A percentile compares a stretch with the other conserved stretches of the same genome.
Conservation (phyloP, 495 filamentous ascomycete genomes). For the Hypoxylon perforatum region DNA sequence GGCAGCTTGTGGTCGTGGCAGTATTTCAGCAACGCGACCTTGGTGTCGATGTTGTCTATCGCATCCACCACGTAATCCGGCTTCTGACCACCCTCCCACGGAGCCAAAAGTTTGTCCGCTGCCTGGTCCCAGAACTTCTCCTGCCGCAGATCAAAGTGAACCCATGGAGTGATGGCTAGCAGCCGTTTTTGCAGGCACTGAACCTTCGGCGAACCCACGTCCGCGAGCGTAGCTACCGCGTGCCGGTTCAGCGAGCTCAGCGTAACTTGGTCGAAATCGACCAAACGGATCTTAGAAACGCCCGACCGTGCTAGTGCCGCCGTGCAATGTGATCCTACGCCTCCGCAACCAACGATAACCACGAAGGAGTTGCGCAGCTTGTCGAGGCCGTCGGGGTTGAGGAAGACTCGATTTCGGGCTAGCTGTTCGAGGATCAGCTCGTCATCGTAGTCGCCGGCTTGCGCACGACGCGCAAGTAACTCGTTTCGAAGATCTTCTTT, state of each 20-base stretch:
- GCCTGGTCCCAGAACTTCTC: slow-evolving; percentile 80
- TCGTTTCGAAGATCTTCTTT: slow-evolving; percentile 84
- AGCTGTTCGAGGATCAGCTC: slow-evolving; percentile 96
- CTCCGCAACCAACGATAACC: slow-evolving; percentile 91
- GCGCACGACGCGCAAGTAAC: slow-evolving; percentile 80
- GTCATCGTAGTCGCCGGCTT: slow-evolving; percentile 91
- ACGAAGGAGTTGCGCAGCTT: slow-evolving; percentile 85
- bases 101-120: slow-evolving; percentile 71
- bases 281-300: slow-evolving; percentile 83
- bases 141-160: slow-evolving; percentile 85
- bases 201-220: slow-evolving; percentile 96
- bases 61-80: slow-evolving; percentile 94
- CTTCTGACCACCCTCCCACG: slow-evolving; percentile 69
- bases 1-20: slow-evolving; percentile 79
- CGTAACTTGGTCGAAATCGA: slow-evolving; percentile 98
- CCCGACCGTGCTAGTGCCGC: slow-evolving; percentile 90
- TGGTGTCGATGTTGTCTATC: slow-evolving; percentile 98
- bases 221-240: slow-evolving; percentile 90
- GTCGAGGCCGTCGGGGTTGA: slow-evolving; percentile 80
- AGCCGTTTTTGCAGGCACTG: slow-evolving; percentile 80
- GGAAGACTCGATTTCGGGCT: slow-evolving; percentile 92
- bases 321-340: slow-evolving; percentile 91
- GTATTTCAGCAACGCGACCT: slow-evolving; percentile 90
- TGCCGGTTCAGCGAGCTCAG: slow-evolving; percentile 93
- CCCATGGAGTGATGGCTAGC: slow-evolving; percentile 90